A percentile compares a stretch with the other conserved stretches of the same genome.
Conservation (phyloP, 2,329 filamentous ascomycete genomes). For the Fusarium keratoplasticum region DNA sequence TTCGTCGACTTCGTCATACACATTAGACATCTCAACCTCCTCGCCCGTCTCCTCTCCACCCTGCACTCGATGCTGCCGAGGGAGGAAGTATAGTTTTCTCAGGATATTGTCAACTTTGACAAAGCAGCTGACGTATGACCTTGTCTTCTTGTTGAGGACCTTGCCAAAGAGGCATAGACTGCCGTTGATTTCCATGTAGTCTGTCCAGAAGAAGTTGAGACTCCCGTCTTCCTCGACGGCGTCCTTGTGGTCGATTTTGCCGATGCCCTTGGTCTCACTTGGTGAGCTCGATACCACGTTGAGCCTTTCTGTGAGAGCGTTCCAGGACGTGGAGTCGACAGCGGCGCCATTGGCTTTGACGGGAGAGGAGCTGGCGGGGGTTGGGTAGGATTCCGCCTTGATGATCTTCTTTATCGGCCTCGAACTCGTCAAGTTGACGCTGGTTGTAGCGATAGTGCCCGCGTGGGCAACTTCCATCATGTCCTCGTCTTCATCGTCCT, state of each 20-base stretch:
- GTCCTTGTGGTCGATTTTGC: slow-evolving; percentile 85
- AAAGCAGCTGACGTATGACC: slow-evolving; percentile 88
- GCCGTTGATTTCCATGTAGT: slow-evolving; percentile 93
- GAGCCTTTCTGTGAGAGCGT: slow-evolving; percentile 83
- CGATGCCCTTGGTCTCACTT: slow-evolving; percentile 71
- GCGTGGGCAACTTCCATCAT: slow-evolving; percentile 89
- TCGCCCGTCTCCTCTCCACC: slow-evolving; percentile 78
- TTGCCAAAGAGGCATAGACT: slow-evolving; percentile 96
- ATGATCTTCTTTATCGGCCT: slow-evolving; percentile 77
- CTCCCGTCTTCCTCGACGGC: slow-evolving; percentile 95
- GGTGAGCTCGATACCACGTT: slow-evolving; percentile 84
- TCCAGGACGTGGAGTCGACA: slow-evolving; percentile 89
- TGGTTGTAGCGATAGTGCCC: slow-evolving; percentile 74
- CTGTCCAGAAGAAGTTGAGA: slow-evolving; percentile 95
- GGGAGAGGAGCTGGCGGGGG: slow-evolving; percentile 83
- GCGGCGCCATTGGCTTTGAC: slow-evolving; percentile 67
- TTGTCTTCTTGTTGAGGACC: slow-evolving; percentile 87
- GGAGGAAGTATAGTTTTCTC: slow-evolving; percentile 92
- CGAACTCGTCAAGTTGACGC: slow-evolving; percentile 86
- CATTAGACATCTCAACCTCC: slow-evolving; percentile 86
- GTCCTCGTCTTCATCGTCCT: slow-evolving; percentile 81
- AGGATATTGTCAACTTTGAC: slow-evolving; percentile 95
- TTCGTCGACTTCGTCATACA: slow-evolving; percentile 88
- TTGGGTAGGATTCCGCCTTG: slow-evolving; percentile 74
- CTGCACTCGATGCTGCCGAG: slow-evolving; percentile 71